Evolutionary conservation across 1,284 basidiomycete species (phyloP), one percentile per base, ranked within the genome.

Genomic region (Anthracocystis panici-leucophaei): DNA sequence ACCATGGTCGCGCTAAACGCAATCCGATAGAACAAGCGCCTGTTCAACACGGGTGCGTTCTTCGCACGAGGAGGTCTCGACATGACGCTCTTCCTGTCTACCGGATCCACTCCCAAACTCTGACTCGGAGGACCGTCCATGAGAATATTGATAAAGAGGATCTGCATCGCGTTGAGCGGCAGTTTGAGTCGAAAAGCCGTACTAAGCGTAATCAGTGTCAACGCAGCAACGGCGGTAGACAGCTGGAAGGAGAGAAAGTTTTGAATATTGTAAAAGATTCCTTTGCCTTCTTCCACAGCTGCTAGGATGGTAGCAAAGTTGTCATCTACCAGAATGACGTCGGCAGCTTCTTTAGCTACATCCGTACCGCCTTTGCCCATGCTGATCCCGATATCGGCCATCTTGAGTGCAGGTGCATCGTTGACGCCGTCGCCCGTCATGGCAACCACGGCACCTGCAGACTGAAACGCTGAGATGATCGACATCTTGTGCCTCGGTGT

Each of bases 391-490:
- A 99, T 98, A 83, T 98, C 95, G 4, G 96, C 95, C 92, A 95
- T 94, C 86, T 96, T 97, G 71, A 98, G 88, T 20, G 95, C 95
- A 6, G 95, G 95, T 0, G 96, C 94, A 81, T 99, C 96, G 84
- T 99, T 98, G 12, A 99, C 96, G 82, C 95, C 95, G 85, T 97
- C 95, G 20, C 95, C 95, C 2, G 95, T 97, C 96, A 98, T 98
- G 12, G 94, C 96, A 0, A 98, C 95, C 1, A 98, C 91, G 4
- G 90, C 91, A 0, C 95, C 95, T 52, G 92, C 88, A 69, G 91
- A 87, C 87, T 97, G 95, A 86, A 93, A 94, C 25, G 95, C 95
- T 84, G 93, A 91, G 40, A 98, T 92, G 82, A 98, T 98, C 51
- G 92, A 90, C 94, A 98, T 96, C 88, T 98, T 98, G 86, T 98